phyloP scores from a whole-genome alignment of 768 basidiomycete species.

The Phallus indusiatus region DNA sequence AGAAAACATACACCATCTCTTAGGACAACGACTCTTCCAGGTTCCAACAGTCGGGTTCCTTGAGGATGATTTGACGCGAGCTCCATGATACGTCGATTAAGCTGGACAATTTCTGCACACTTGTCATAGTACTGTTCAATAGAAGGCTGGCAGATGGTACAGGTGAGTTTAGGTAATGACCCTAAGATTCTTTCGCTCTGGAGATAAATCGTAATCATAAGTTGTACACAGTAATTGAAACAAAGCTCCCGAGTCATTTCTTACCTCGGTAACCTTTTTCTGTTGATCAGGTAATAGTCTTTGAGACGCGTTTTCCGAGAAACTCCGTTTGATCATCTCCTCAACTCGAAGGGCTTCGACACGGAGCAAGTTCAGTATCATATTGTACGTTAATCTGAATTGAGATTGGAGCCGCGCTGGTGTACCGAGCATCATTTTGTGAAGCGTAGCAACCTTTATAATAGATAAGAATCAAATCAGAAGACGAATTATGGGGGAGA shows the following conservation, averaged over 20 bases:
- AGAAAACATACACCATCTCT: slow-evolving; percentile 60
- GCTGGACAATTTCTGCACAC: slow-evolving; percentile 47
- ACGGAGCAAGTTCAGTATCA: slow-evolving; percentile 94
- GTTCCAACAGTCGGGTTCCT: slow-evolving; percentile 54
- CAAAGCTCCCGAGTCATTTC: slow-evolving; percentile 15
- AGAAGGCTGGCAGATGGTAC: slow-evolving; percentile 58
- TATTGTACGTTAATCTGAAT: slow-evolving; percentile 97
- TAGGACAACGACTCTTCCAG: slow-evolving; percentile 78
- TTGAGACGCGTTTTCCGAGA: slow-evolving; percentile 96
- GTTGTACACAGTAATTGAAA: background rate
- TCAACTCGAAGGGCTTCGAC: slow-evolving; percentile 95
- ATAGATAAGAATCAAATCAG: background rate
- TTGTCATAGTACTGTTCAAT: slow-evolving; percentile 72
- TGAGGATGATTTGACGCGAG: slow-evolving; percentile 51
- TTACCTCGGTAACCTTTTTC: slow-evolving; percentile 73
- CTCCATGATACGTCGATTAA: slow-evolving; percentile 53
- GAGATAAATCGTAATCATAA: slow-evolving; percentile 6
- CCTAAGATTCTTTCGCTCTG: slow-evolving; percentile 68
- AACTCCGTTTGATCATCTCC: slow-evolving; percentile 99
- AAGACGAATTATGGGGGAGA: background rate
- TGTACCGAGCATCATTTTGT: slow-evolving; percentile 88
- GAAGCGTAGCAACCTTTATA: slow-evolving; percentile 58
- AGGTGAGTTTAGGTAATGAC: slow-evolving; percentile 53
- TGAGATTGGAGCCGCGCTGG: slow-evolving; percentile 91
- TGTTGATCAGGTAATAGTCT: slow-evolving; percentile 88